Evolutionary conservation across 129 eudicot species (phyloP), one percentile per base, ranked within the genome.

Genomic region (Escallonia herrerae): DNA sequence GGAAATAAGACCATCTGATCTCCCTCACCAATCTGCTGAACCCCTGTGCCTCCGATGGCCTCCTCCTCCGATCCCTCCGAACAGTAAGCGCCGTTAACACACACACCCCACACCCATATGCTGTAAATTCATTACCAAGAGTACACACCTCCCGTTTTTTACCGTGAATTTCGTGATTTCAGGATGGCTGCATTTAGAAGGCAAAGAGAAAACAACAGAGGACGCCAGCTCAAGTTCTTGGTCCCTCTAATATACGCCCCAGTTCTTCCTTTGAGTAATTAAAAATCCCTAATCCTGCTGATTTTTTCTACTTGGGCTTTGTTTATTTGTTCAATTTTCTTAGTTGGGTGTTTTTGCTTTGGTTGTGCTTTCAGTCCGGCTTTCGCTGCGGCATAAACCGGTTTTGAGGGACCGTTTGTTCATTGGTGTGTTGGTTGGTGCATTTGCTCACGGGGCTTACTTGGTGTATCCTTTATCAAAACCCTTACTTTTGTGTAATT

Each of bases 401-500:
- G 97, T 93, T 59, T 67, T 93, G 82, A 82, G 96, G 86, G 96
- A 89, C 73, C 95, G 96, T 2, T 75, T 93, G 80, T 93, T 93
- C 74, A 70, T 77, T 15, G 95, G 64, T 8, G 96, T 88, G 58
- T 71, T 87, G 80, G 82, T 72, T 74, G 98, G 98, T 50, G 98
- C 98, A 11, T 73, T 85, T 75, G 96, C 83, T 73, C 98, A 91
- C 72, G 98, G 98, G 15, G 14, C 81, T 56, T 93, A 88, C 82
- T 78, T 93, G 86, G 98, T 93, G 96, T 93, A 91, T 91, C 98
- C 98, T 88, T n/a, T 68, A 51, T 58, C 13, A 22, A 22, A 22
- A 22, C 33, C 33, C 33, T 0, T 22, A 22, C 33, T 22, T 22
- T 22, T 0, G 33, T 22, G 33, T 22, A 22, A 22, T 22, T 22